Evolutionary conservation across 768 basidiomycete genomes (phyloP).

Genomic region (Lentinula detonsa): DNA sequence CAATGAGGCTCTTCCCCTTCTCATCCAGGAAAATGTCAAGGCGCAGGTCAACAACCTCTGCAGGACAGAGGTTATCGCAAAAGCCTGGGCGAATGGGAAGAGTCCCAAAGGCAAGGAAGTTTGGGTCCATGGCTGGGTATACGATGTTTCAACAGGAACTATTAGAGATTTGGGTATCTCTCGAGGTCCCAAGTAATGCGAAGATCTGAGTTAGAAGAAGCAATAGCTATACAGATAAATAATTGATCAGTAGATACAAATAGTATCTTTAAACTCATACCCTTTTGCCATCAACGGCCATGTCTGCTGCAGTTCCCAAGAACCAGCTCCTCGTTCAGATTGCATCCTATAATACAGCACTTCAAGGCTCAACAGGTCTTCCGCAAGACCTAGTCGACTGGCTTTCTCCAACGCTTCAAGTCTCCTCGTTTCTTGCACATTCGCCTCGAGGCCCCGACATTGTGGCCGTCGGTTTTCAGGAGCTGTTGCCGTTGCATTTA

Average conservation of each 20-base stretch:
- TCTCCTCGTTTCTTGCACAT: slow-evolving; percentile 64
- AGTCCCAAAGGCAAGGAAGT: slow-evolving; percentile 38
- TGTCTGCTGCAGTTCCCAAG: slow-evolving; percentile 7
- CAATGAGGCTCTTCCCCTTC: slow-evolving; percentile 31
- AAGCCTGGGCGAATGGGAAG: slow-evolving; percentile 39
- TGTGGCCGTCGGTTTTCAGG: slow-evolving; percentile 90
- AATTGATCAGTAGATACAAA: neutral
- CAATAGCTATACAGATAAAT: neutral
- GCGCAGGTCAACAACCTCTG: slow-evolving; percentile 47
- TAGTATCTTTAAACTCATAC: slow-evolving; percentile 1
- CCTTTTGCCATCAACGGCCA: neutral
- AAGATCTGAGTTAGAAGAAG: neutral
- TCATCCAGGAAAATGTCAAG: slow-evolving; percentile 59
- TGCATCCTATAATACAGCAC: slow-evolving; percentile 87
- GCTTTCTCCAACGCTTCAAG: slow-evolving; percentile 78
- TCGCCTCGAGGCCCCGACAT: slow-evolving; percentile 71
- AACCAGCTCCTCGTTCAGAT: slow-evolving; percentile 64
- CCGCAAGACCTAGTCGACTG: slow-evolving; percentile 90
- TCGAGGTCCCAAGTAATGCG: slow-evolving; percentile 21
- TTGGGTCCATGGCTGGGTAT: slow-evolving; percentile 69
- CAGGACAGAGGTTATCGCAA: slow-evolving; percentile 34
- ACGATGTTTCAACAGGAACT: slow-evolving; percentile 52
- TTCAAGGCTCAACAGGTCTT: slow-evolving; percentile 48
- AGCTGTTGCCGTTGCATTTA: slow-evolving; percentile 84
- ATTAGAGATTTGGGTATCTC: slow-evolving; percentile 53